Percentiles rank a stretch among this genome's conserved stretches.
Evolutionary conservation across 371 early-diverging fungal genomes (phyloP).

Genomic region (Caulochytrium protostelioides): DNA sequence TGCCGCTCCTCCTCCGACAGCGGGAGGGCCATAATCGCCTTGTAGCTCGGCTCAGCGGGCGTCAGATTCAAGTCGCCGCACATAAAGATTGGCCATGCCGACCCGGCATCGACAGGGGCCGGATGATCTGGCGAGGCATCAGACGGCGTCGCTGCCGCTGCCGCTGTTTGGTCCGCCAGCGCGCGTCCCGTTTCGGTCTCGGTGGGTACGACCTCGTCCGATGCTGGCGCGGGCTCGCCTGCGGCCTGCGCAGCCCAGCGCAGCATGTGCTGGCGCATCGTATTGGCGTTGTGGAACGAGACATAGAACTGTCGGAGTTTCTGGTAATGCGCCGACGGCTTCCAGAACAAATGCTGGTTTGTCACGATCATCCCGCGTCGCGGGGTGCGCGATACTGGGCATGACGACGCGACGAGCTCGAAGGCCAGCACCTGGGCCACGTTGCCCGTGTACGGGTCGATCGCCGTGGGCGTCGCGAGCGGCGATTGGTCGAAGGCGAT

Average conservation of each 20-base stretch:
- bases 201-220: background rate
- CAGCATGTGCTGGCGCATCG: background rate
- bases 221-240: background rate
- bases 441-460: conserved; percentile 20
- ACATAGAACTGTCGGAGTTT: conserved; percentile 9
- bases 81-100: too few relatives aligned
- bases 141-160: background rate
- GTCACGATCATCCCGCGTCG: conserved; percentile 16
- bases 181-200: background rate
- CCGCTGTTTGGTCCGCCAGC: too few relatives aligned
- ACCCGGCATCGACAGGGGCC: background rate
- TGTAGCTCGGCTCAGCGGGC: too few relatives aligned
- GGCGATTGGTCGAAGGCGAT: conserved; percentile 14
- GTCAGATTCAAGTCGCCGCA: too few relatives aligned
- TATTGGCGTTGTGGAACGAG: conserved; percentile 3
- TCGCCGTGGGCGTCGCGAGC: conserved; percentile 10
- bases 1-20: too few relatives aligned
- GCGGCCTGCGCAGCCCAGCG: too few relatives aligned
- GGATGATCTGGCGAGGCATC: background rate
- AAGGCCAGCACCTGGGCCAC: conserved; percentile 19
- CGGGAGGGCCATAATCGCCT: too few relatives aligned
- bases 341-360: conserved; percentile 32
- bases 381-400: background rate
- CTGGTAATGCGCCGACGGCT: conserved; percentile 9
- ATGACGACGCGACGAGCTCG: background rate